Base-by-base conservation (phyloP, 106 monocot genomes). In the Gastrodia elata region DNA sequence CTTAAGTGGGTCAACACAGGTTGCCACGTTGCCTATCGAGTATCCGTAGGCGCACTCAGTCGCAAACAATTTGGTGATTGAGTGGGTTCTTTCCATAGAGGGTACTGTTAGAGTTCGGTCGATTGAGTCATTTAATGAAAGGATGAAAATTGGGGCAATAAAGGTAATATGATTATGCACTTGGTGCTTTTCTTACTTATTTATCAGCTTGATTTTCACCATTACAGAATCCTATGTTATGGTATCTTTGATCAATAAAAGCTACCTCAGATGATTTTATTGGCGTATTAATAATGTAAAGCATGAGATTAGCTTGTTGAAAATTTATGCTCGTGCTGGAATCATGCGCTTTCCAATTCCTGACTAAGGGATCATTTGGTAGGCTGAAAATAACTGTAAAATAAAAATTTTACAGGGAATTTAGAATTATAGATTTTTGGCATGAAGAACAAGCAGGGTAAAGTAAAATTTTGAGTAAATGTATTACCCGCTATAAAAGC, bases 71-170 rank as follows among this genome's bases (percentile, higher is more conserved):
- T 69, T 98, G 74, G 84, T 93, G 71, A 56, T 90, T 32, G 97
- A 98, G 82, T 93, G 87, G 68, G 97, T 98, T 64, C 69, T 98
- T 28, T 81, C 97, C 2, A 79, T 93, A 0, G 97, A 98, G 70
- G 97, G 97, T 44, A 78, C 75, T 33, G 88, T 93, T 7, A 65
- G 85, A 61, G n/a, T 80, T 56, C 83, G 97, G 26, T 93, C 97
- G 18, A 38, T 16, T 3, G 93, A 93, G 46, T 84, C 88, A 8
- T 48, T 88, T 55, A 98, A 98, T 40, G 82, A 84, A 71, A 93
- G 93, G 77, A 98, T 98, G 93, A 88, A 87, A 78, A 98, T 90
- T n/a, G 97, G 97, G n/a, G 59, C 68, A 38, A 78, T 98, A 75
- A 93, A 98, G 97, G 97, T 93, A 64, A n/a, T 18, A 7, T 11